Base-by-base conservation (phyloP, 139 green algal species). In the Ettlia oleoabundans region DNA sequence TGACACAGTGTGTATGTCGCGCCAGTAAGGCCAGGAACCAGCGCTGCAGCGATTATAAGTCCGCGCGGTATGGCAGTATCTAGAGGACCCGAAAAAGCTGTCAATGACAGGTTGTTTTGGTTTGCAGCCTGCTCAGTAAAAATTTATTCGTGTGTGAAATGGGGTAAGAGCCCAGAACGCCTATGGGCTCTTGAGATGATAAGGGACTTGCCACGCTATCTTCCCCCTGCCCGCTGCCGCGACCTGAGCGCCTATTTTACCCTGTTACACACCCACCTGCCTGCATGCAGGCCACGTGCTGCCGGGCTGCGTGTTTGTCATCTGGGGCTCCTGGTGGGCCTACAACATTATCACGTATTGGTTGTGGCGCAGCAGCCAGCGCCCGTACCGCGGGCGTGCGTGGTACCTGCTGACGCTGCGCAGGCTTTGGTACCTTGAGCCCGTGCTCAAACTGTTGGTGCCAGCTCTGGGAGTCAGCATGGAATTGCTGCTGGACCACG, bases 401-500 rank as follows among this genome's bases (percentile, higher is more conserved):
- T 87, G 78, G 78, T 87, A 64, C 68, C 67, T 52, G 10, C 7
- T 84, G n/a, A 33, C 67, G n/a, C 40, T 43, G 53, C 61, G 61
- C 40, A 51, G n/a, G 37, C 67, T 84, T 47, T 41, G 35, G 9
- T 80, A 42, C 33, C 13, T 80, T 10, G 83, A 87, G 43, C 83
- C 83, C 4, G 24, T 52, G 1, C 52, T 87, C 8, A 87, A 87
- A 63, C 38, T 87, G 26, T 21, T 76, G 51, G 26, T 84, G 26
- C 83, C 83, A 1, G n/a, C 43, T 26, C 28, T 87, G 28, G 52
- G 43, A 2, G 33, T 87, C 8, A 67, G 35, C 22, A 42, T 87
- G 24, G 83, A 87, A 52, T 58, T 87, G 24, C 84, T 80, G n/a
- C 30, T 81, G 30, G 83, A 87, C 69, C 83, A 87, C 64, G 1